Base-by-base conservation (phyloP, 2,329 filamentous ascomycete genomes). In the Pezicula carpinea region DNA sequence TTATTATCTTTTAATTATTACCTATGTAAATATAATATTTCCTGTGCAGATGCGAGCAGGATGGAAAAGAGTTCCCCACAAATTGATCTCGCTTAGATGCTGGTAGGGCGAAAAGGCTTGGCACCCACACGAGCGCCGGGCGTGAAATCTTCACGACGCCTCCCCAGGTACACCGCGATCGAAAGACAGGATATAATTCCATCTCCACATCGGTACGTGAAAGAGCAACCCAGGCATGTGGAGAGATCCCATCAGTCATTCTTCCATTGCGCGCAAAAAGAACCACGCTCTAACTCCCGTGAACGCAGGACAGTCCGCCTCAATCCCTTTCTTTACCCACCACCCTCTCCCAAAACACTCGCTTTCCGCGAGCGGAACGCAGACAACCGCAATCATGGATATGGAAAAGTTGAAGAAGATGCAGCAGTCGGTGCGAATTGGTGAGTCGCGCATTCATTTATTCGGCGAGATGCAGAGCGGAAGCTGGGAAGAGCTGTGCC, bases 361-460 rank as follows among this genome's bases (percentile, higher is more conserved):
- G 50, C 38, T 53, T 50, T 48, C 50, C 52, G 49, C 47, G 43
- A 44, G 54, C 58, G 50, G 59, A 60, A 51, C 51, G 56, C 54
- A 41, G 35, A 55, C 53, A 61, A 64, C 60, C 65, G 64, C 68
- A 67, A 75, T 63, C 61, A 82, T 83, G 80, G 79, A 83, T 77
- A 72, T 76, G 64, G 79, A 79, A 68, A 83, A 83, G 75, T 70
- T 83, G 65, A 78, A 77, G 67, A 79, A 71, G 68, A 78, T 83
- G 76, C 79, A 83, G 71, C 73, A 76, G 71, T 78, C 76, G 63
- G 78, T 79, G 66, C 77, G 80, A 57, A 62, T 63, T 60, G 63
- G 63, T 63, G 39, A 50, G 50, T 58, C 40, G 38, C 39, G 26
- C 23, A 18, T 32, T 15, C 19, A 18, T 38, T 47, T 35, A 49